Evolutionary conservation across 2,329 filamentous ascomycete genomes (phyloP), one percentile per base, ranked within the genome.

Genomic region (Diaporthe australafricana): DNA sequence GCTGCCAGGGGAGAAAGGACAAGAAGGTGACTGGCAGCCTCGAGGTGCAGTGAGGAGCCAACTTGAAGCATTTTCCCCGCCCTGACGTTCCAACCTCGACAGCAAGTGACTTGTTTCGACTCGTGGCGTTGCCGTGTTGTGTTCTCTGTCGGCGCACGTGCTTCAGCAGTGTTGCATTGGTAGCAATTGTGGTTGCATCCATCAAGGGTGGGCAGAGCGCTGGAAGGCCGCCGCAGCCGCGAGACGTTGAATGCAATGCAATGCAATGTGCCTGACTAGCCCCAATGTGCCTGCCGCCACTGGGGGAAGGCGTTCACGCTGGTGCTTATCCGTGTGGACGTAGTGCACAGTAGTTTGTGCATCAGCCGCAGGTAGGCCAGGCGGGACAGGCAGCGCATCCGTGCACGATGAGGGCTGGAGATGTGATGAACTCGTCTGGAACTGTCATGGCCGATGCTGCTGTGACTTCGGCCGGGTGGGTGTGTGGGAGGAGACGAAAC

Each of bases 251-350:
- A 65, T 50, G 60, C 45, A 48, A 65, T 38, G 60, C 45, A 50
- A 65, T 65, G 60, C 45, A 50, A 50, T 65, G 60, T 65, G 60
- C 60, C 60, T 65, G 60, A 65, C 60, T 65, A 65, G 60, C 45
- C 60, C 30, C 20, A 32, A 20, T 38, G 45, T 50, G 60, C 60
- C 60, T 38, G 42, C 60, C 60, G 30, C 42, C 30, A 20, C 60
- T 50, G 20, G 17, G 50, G n/a, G 42, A 63, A 22, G 38, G 57
- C 57, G 20, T 48, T 35, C 20, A 48, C 42, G 38, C 11, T 22
- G 57, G 42, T 63, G 57, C 27, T 35, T 35, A 30, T 12, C 47
- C 7, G n/a, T 32, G 42, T 50, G 60, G 42, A 48, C 12, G 27
- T 35, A 25, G 60, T n/a, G 20, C 22, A 38, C 30, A 48, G 60